Evolutionary conservation across 371 early-diverging fungal species (phyloP).

Genomic region (Thermomucor indicae-seudaticae): DNA sequence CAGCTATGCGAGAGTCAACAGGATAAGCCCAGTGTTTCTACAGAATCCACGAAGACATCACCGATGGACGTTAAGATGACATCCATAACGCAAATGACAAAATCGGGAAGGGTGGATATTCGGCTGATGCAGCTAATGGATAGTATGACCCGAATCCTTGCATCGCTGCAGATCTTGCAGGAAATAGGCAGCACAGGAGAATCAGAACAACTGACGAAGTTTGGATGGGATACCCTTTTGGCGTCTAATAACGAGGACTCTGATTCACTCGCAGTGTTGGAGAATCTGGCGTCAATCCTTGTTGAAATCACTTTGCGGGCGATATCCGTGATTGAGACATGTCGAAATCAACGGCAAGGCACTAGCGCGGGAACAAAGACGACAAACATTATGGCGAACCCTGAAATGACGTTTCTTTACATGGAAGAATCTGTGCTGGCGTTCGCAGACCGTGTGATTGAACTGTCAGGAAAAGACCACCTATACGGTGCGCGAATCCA

Average conservation of each 20-base stretch:
- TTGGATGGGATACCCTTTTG: no score
- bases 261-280: constrained; percentile 10
- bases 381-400: constrained; percentile 38
- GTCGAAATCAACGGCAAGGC: no score
- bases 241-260: no score
- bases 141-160: constrained; percentile 26
- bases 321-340: constrained; percentile 32
- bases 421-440: constrained; percentile 33
- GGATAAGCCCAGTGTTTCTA: no score
- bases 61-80: constrained; percentile 8
- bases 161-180: constrained; percentile 19
- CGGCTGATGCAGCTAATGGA: constrained; percentile 39
- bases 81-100: background rate
- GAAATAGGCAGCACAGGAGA: constrained; percentile 10
- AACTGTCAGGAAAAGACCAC: constrained; percentile 30
- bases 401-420: constrained; percentile 22
- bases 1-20: constrained; percentile 15
- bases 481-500: constrained; percentile 26
- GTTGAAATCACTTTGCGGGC: constrained; percentile 36
- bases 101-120: constrained; percentile 24
- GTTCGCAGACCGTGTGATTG: constrained; percentile 34
- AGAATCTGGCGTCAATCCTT: constrained; percentile 27
- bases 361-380: background rate
- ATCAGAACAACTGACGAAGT: background rate
- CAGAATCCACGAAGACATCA: background rate